phyloP scores from a whole-genome alignment of 768 basidiomycete genomes.

The Lactarius akahatsu region DNA sequence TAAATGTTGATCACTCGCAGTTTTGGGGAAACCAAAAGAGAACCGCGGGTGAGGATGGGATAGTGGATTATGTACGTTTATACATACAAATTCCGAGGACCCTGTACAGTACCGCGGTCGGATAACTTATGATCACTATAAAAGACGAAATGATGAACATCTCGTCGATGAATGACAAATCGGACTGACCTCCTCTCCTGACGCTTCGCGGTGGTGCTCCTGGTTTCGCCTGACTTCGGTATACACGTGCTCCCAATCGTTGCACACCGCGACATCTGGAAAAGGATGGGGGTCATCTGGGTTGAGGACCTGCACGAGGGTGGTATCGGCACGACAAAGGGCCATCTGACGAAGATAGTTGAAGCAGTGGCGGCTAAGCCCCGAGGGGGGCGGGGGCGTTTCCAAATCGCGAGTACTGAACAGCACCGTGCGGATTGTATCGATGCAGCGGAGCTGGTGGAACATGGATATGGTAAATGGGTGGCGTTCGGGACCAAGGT shows the following conservation, averaged over 20 bases:
- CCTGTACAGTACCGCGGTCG: not conserved
- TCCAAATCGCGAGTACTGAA: slow-evolving; percentile 31
- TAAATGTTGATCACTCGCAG: not conserved
- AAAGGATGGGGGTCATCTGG: not conserved
- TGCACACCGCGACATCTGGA: slow-evolving; percentile 4
- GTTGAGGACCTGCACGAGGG: slow-evolving; percentile 31
- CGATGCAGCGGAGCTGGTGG: slow-evolving; percentile 49
- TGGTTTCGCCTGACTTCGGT: slow-evolving; percentile 1
- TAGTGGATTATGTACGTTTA: not conserved
- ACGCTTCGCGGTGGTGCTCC: not conserved
- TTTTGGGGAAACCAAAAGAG: slow-evolving; percentile 7
- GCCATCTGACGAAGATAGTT: slow-evolving; percentile 42
- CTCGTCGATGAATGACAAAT: not conserved
- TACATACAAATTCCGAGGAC: not conserved
- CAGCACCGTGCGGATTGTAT: slow-evolving; percentile 31
- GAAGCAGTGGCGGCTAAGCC: slow-evolving; percentile 40
- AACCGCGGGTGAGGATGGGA: not conserved
- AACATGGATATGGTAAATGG: slow-evolving; percentile 41
- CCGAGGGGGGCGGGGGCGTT: slow-evolving; percentile 31
- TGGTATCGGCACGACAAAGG: slow-evolving; percentile 41
- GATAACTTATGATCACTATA: not conserved
- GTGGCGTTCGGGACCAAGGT: not conserved
- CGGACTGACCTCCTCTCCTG: not conserved
- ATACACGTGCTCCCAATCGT: slow-evolving; percentile 16
- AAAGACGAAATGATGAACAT: not conserved